Evolutionary conservation across 495 filamentous ascomycete genomes (phyloP), one percentile per base, ranked within the genome.

Genomic region (Talaromyces liani): DNA sequence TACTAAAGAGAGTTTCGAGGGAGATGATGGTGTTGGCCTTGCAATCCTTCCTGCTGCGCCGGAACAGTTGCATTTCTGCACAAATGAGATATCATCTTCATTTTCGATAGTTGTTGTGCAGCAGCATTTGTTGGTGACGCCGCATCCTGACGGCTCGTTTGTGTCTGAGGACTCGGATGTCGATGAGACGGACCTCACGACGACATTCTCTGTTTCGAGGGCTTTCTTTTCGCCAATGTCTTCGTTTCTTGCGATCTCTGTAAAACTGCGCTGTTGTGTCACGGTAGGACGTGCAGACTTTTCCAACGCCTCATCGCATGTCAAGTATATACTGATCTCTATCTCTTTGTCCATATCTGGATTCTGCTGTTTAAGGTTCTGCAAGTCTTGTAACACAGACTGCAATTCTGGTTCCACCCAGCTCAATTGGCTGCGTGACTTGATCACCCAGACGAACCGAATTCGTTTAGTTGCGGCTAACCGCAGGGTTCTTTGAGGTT

Each of bases 401-500:
- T 80, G 76, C 2, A 96, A 74, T 64, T 87, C 82, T 10, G 74
- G 70, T n/a, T 83, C 79, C 65, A 91, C 91, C 80, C 87, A 92
- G 31, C 72, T 78, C n/a, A 89, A 72, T 64, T 93, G 88, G 9
- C 84, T 81, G 0, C 83, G 81, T 29, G 85, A 83, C 65, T 85
- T 90, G 45, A 93, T 84, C 22, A 91, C 83, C 78, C 92, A 87
- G 2, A 93, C 75, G 62, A 93, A 90, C 12, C 85, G 82, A 12
- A 93, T 72, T 34, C 83, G 79, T 63, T 86, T 85, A 12, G 85
- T 88, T 60, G 85, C 90, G 6, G 75, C 71, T 6, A 68, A 39
- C 16, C 63, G 65, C 25, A 29, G 5, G 6, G 53, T 61, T 24
- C 69, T 68, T 64, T 61, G 65, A 45, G 55, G 65, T 14, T 71